These are phyloP conservation scores for Sporisorium reilianum DNA, from an alignment of 1,284 basidiomycete species.

Conservation along the genomic window DNA sequence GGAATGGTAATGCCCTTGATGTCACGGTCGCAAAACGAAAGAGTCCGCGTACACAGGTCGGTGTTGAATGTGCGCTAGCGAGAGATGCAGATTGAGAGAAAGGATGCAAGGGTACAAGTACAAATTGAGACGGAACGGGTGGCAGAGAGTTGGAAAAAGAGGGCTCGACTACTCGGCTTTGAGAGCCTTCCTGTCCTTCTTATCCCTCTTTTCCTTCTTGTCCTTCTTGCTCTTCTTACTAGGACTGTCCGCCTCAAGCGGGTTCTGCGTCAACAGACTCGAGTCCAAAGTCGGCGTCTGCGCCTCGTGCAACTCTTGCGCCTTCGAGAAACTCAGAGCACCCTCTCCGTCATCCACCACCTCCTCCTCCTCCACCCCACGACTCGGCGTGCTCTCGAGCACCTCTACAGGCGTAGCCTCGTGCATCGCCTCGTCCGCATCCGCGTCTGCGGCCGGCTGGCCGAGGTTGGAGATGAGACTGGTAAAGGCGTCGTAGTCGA, in stretches of 20 bases:
- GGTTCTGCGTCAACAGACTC: background rate
- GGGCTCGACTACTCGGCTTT: slow-evolving; percentile 13
- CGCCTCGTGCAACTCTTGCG: slow-evolving; percentile 2
- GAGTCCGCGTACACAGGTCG: no score
- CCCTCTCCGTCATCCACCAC: slow-evolving; percentile 3
- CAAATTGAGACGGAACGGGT: background rate
- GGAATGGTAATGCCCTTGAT: background rate
- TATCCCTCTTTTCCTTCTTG: slow-evolving; percentile 27
- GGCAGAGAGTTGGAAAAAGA: background rate
- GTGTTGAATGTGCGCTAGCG: background rate
- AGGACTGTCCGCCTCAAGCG: slow-evolving; percentile 8
- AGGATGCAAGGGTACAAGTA: slow-evolving; percentile 12
- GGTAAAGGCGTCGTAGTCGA: slow-evolving; percentile 32
- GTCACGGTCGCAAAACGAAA: background rate
- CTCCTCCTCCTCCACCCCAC: background rate
- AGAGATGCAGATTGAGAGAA: slow-evolving; percentile 2
- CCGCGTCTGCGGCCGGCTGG: background rate
- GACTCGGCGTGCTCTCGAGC: background rate
- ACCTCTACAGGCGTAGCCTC: slow-evolving; percentile 7
- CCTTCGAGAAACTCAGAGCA: slow-evolving; percentile 11
- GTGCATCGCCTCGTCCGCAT: background rate
- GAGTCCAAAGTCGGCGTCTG: slow-evolving; percentile 18
- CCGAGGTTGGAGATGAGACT: slow-evolving; percentile 1
- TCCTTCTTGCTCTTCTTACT: slow-evolving; percentile 29
- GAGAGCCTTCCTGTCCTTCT: slow-evolving; percentile 15